These are phyloP conservation scores for Leccinum disarticulatum DNA, from an alignment of 768 basidiomycete genomes.

Conservation along the genomic window DNA sequence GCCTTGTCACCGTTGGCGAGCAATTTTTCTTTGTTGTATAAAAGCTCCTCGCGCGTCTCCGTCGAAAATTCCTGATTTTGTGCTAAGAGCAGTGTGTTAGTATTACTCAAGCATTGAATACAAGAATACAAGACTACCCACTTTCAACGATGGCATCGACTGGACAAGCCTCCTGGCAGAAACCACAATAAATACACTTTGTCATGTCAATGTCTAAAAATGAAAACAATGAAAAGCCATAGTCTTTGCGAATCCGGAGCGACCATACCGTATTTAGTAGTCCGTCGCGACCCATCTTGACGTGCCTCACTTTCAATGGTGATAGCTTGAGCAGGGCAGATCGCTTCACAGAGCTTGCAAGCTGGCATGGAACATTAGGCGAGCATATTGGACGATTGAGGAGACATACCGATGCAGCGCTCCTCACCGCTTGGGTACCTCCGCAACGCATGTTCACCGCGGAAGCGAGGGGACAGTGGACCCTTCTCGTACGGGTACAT, in stretches of 20 bases:
- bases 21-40: conserved; percentile 99
- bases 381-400: background rate
- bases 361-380: conserved; percentile 47
- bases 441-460: conserved; percentile 96
- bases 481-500: conserved; percentile 99
- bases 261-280: conserved; percentile 88
- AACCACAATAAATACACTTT: conserved; percentile 99
- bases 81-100: conserved; percentile 46
- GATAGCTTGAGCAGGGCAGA: conserved; percentile 98
- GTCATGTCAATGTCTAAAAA: conserved; percentile 96
- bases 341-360: conserved; percentile 98
- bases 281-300: conserved; percentile 91
- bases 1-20: conserved; percentile 94
- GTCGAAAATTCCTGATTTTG: conserved; percentile 98
- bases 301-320: conserved; percentile 98
- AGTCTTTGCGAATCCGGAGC: background rate
- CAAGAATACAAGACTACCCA: conserved; percentile 41
- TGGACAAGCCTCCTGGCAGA: conserved; percentile 99
- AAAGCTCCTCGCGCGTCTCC: conserved; percentile 95
- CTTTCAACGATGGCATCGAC: conserved; percentile 99
- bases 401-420: conserved; percentile 87
- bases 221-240: background rate
- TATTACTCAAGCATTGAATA: conserved; percentile 6
- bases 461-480: conserved; percentile 94
- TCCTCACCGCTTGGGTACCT: conserved; percentile 98